These are phyloP conservation scores for Trichocladium uniseriatum DNA, from an alignment of 495 filamentous ascomycete species.

Conservation along the genomic window DNA sequence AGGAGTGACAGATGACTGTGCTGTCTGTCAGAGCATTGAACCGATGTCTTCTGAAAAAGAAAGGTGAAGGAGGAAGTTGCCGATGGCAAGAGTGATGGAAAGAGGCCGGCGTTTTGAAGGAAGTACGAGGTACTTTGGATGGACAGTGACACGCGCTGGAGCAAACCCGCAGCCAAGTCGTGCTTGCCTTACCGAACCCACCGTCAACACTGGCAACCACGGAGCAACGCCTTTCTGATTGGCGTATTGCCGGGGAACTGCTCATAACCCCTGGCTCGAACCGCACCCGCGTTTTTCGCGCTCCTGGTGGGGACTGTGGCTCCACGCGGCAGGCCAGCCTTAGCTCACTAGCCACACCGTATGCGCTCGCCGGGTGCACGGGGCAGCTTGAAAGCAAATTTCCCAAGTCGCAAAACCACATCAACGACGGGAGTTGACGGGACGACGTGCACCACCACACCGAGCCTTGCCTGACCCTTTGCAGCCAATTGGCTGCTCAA, in stretches of 20 bases:
- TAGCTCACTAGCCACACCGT: constrained; percentile 4
- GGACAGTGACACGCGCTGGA: constrained; percentile 20
- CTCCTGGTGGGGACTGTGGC: constrained; percentile 15
- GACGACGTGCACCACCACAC: background rate
- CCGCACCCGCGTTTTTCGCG: constrained; percentile 25
- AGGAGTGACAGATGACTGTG: background rate
- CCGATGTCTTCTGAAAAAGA: background rate
- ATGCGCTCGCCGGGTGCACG: background rate
- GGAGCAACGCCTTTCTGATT: constrained; percentile 38
- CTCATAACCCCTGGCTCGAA: constrained; percentile 8
- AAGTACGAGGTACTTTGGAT: constrained; percentile 22
- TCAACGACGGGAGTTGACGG: background rate
- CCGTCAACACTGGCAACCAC: constrained; percentile 41
- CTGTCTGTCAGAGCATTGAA: background rate
- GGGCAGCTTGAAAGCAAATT: constrained; percentile 10
- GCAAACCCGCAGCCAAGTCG: constrained; percentile 18
- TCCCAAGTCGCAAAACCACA: constrained; percentile 5
- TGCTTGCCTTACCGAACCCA: constrained; percentile 19
- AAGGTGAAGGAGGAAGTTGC: background rate
- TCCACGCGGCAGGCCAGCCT: constrained; percentile 10
- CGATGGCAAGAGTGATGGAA: background rate
- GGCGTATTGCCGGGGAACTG: constrained; percentile 16
- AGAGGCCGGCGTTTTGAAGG: constrained; percentile 9
- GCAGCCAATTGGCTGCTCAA: constrained; percentile 9
- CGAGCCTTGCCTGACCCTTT: background rate